A percentile compares a stretch with the other conserved stretches of the same genome.
phyloP scores from a whole-genome alignment of 148 eudicot genomes.

The Persicaria tinctoria region DNA sequence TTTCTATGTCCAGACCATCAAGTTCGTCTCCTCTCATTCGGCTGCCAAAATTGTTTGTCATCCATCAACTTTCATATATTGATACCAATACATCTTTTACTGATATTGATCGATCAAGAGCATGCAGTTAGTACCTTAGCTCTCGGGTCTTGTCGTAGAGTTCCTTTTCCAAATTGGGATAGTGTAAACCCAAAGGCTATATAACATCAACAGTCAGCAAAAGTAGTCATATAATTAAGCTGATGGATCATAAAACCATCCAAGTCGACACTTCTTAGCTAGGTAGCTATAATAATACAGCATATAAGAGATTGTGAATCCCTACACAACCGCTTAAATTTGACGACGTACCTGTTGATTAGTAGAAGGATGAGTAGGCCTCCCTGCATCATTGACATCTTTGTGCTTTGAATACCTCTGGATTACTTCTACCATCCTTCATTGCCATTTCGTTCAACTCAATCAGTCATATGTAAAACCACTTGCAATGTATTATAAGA shows the following conservation, averaged over 20 bases:
- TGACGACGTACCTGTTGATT: background rate
- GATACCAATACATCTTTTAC: too few relatives aligned
- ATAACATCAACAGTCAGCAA: background rate
- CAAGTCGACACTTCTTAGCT: too few relatives aligned
- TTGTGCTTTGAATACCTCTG: conserved; percentile 4
- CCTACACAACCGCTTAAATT: background rate
- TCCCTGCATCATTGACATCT: background rate
- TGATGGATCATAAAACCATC: too few relatives aligned
- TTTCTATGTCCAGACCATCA: conserved; percentile 1
- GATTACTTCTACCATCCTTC: conserved; percentile 1
- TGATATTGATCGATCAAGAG: background rate
- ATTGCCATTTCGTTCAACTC: background rate
- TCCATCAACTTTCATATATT: too few relatives aligned
- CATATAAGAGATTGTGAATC: too few relatives aligned
- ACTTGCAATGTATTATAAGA: background rate
- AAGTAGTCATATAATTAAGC: too few relatives aligned
- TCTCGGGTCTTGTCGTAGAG: background rate
- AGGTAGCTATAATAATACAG: too few relatives aligned
- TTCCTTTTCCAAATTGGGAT: background rate
- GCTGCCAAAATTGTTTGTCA: background rate
- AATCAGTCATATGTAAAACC: background rate
- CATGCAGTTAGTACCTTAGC: background rate
- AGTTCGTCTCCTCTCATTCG: conserved; percentile 6
- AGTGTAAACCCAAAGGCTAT: background rate
- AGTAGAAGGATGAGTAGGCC: background rate